Conservation (phyloP, 331 rosid genomes). For the Stylosanthes scabra region DNA sequence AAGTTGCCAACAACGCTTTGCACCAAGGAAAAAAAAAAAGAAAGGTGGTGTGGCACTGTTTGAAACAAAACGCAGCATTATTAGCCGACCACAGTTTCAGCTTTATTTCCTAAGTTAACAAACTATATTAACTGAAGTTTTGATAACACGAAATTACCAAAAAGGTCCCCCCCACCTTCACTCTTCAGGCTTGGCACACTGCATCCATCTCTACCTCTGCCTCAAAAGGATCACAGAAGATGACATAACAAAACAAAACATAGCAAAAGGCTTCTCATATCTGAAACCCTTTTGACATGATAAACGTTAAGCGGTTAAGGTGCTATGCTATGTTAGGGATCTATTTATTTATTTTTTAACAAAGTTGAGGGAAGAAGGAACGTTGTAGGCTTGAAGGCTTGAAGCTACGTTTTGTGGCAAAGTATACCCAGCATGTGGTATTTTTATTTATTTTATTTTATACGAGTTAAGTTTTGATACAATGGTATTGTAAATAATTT, state of each 20-base stretch:
- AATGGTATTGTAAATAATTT: no score
- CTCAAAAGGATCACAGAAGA: neutral
- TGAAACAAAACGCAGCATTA: neutral
- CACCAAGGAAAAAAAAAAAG: neutral
- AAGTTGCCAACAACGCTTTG: neutral
- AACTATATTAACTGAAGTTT: constrained; percentile 8
- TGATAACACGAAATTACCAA: neutral
- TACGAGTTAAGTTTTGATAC: no score
- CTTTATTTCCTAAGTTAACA: neutral
- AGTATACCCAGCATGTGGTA: no score
- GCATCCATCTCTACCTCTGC: neutral
- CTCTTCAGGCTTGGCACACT: neutral
- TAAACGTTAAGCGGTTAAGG: no score
- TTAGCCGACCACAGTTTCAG: neutral
- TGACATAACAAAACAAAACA: neutral
- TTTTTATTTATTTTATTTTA: no score
- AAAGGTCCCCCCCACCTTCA: neutral
- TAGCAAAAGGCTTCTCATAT: neutral
- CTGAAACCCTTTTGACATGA: no score
- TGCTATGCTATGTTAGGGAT: neutral
- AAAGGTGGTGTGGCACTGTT: neutral
- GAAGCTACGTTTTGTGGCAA: no score
- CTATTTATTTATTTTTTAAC: no score
- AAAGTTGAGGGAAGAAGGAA: no score
- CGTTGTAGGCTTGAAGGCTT: no score